Conservation (phyloP, 331 rosid genomes). For the Prunus yedoensis region DNA sequence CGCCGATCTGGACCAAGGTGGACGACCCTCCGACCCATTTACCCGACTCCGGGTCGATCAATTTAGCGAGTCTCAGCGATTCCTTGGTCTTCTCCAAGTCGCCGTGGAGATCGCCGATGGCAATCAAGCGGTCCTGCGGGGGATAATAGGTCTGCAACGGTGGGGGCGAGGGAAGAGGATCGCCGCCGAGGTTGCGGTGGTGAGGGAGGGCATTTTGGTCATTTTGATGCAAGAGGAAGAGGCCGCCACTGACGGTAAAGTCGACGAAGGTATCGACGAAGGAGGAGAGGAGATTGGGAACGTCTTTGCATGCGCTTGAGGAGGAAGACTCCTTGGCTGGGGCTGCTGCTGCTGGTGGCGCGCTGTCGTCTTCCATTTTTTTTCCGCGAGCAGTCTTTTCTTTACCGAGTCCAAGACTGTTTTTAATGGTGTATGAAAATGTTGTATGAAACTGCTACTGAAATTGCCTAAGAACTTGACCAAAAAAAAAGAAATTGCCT, state of each 20-base stretch:
- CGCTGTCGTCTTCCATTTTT: background rate
- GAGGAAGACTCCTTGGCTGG: background rate
- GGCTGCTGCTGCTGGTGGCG: background rate
- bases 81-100: slow-evolving; percentile 78
- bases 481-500: too few species aligned
- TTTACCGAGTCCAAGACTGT: background rate
- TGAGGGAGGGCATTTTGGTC: background rate
- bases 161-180: slow-evolving; percentile 7
- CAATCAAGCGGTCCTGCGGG: slow-evolving; percentile 62
- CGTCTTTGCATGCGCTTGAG: slow-evolving; percentile 35
- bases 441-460: too few species aligned
- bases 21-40: slow-evolving; percentile 75
- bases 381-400: background rate
- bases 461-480: too few species aligned
- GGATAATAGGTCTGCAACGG: slow-evolving; percentile 53
- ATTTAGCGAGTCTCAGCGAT: slow-evolving; percentile 62
- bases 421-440: too few species aligned
- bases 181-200: background rate
- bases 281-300: slow-evolving; percentile 62
- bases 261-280: slow-evolving; percentile 88
- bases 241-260: slow-evolving; percentile 77
- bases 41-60: slow-evolving; percentile 52
- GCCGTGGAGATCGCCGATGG: slow-evolving; percentile 89
- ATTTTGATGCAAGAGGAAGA: slow-evolving; percentile 52
- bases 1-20: slow-evolving; percentile 72